Percentiles rank a stretch among this genome's conserved stretches.
Evolutionary conservation across 306 rosid genomes (phyloP).

Genomic region (Castanea crenata): DNA sequence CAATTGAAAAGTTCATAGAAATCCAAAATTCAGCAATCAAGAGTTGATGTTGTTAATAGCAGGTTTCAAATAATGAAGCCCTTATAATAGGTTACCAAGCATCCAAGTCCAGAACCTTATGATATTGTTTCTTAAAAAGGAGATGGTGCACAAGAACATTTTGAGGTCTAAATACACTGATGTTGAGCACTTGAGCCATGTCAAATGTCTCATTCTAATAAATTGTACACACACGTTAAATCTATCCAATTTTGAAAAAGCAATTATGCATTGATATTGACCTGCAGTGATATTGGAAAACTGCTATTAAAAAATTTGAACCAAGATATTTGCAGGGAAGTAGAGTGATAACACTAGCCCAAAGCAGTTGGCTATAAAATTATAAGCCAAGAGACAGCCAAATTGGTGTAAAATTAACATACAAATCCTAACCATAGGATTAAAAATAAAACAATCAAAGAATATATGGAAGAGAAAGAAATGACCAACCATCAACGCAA

Average conservation of each 20-base stretch:
- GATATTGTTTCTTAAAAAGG: not conserved
- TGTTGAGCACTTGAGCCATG: not conserved
- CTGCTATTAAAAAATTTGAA: not conserved
- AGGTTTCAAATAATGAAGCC: not conserved
- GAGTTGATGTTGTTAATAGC: not conserved
- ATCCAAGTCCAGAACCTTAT: not conserved
- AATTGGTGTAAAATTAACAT: not conserved
- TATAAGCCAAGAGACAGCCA: not conserved
- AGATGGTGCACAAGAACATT: not conserved
- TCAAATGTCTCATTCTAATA: not conserved
- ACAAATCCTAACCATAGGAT: not conserved
- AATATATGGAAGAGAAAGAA: not conserved
- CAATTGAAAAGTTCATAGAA: not conserved
- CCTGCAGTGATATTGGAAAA: not conserved
- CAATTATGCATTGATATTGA: not conserved
- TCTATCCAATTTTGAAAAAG: not conserved
- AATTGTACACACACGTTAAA: too few relatives aligned
- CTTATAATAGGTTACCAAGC: not conserved
- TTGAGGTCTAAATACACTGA: not conserved
- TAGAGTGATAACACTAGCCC: not conserved
- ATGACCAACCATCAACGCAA: not conserved
- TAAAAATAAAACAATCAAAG: not conserved
- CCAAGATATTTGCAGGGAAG: not conserved
- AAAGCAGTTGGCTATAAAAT: not conserved
- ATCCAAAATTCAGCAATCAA: not conserved